Base-by-base conservation (phyloP, 1,284 basidiomycete genomes). In the Vanrija pseudolonga region DNA sequence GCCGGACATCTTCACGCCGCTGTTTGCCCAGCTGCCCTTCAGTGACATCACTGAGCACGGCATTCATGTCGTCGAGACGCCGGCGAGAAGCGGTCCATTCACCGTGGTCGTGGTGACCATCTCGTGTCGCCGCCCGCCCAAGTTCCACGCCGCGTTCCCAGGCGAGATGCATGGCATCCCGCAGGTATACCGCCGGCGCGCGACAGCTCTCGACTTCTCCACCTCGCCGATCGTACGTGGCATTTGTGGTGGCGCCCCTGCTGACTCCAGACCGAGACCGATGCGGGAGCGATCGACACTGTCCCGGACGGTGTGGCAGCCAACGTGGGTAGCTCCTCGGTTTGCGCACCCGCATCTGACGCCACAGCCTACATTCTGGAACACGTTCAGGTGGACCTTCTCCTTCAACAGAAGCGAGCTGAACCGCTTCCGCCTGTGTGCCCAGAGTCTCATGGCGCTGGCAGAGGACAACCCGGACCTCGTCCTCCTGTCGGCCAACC, bases 161-260 rank as follows among this genome's bases (percentile, higher is more conserved):
- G 66, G 66, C 37, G 55, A 54, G 39, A 42, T 23, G 28, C 53
- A 59, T 9, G 20, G 55, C 11, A 6, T 18, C 18, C 17, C 5
- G 14, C 18, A 19, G 20, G 50, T 59, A 3, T 61, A 63, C 39
- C 56, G 64, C 5, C 51, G 72, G 2, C 59, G 72, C n/a, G 70
- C 67, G 1, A 76, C 73, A 0, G 67, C 65, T 3, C 65, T 73
- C 64, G 72, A 74, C 52, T 76, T 76, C 57, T 55, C 62, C 4
- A 46, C 17, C 36, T 60, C 36, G 56, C 61, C 36, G 36, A 60
- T 54, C 15, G 54, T 57, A 42, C 24, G 46, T 43, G 18, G 7
- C 20, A 11, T 20, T 12, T 3, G 20, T 12, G 5, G n/a, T 2
- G 15, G 9, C 5, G 18, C n/a, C n/a, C n/a, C 3, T 28, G 45